phyloP scores from a whole-genome alignment of 768 basidiomycete species.

The Panus rudis region DNA sequence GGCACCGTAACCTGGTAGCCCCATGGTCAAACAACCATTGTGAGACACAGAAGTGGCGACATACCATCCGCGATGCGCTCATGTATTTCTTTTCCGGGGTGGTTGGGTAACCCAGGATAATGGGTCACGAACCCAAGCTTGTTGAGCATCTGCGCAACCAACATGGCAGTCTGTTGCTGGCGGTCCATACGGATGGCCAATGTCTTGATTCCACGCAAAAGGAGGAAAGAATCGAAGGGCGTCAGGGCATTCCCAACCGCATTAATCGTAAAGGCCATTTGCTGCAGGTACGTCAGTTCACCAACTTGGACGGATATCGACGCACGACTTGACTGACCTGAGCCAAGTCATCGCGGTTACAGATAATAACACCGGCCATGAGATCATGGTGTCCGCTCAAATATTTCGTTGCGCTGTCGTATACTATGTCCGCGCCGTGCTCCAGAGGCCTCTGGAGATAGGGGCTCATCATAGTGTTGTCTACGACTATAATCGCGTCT shows the following conservation, averaged over 20 bases:
- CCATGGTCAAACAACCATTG: background rate
- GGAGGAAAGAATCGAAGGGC: constrained; percentile 94
- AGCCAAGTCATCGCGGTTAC: constrained; percentile 85
- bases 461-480: constrained; percentile 99
- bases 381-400: constrained; percentile 97
- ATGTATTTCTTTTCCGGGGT: constrained; percentile 85
- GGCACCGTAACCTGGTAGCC: constrained; percentile 54
- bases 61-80: constrained; percentile 78
- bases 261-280: constrained; percentile 89
- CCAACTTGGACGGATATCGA: too few species aligned
- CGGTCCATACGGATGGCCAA: constrained; percentile 94
- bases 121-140: constrained; percentile 83
- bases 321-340: constrained; percentile 47
- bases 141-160: constrained; percentile 82
- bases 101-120: constrained; percentile 82
- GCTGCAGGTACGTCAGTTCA: constrained; percentile 44
- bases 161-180: constrained; percentile 75
- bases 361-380: constrained; percentile 95
- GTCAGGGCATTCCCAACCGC: constrained; percentile 89
- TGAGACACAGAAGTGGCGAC: constrained; percentile 3
- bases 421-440: constrained; percentile 94
- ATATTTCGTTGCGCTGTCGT: constrained; percentile 97
- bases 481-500: constrained; percentile 80
- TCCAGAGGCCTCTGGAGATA: constrained; percentile 94
- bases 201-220: constrained; percentile 93